Evolutionary conservation across 768 basidiomycete species (phyloP).

Genomic region (Tricholoma hemisulphureum): DNA sequence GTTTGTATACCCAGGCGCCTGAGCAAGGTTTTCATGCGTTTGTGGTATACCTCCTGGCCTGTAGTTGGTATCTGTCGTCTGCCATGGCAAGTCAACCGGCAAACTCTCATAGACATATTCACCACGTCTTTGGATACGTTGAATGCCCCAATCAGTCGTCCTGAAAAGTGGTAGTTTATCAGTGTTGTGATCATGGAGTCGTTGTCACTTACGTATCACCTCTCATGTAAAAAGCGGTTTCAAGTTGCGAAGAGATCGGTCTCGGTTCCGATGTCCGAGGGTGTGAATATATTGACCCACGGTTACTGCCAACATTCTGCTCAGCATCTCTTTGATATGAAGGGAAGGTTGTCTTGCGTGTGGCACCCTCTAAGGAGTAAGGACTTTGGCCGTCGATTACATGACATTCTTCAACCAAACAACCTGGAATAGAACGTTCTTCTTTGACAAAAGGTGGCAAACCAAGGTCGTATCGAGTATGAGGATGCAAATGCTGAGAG

Average conservation of each 20-base stretch:
- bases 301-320: neutral
- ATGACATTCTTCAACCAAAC: neutral
- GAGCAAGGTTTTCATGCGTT: neutral
- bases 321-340: neutral
- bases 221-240: neutral
- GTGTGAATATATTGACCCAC: neutral
- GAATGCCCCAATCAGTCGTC: neutral
- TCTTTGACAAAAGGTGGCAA: neutral
- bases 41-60: neutral
- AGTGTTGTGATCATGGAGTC: neutral
- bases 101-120: neutral
- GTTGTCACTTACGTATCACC: neutral
- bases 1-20: neutral
- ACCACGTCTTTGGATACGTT: neutral
- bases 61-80: neutral
- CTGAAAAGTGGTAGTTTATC: neutral
- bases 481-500: neutral
- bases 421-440: neutral
- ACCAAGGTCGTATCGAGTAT: neutral
- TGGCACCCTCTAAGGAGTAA: neutral
- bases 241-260: neutral
- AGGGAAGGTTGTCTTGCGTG: constrained; percentile 17
- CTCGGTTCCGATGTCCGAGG: neutral
- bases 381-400: neutral
- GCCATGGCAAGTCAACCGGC: neutral